phyloP scores from a whole-genome alignment of 495 filamentous ascomycete species.

The Aspergillus haitiensis region DNA sequence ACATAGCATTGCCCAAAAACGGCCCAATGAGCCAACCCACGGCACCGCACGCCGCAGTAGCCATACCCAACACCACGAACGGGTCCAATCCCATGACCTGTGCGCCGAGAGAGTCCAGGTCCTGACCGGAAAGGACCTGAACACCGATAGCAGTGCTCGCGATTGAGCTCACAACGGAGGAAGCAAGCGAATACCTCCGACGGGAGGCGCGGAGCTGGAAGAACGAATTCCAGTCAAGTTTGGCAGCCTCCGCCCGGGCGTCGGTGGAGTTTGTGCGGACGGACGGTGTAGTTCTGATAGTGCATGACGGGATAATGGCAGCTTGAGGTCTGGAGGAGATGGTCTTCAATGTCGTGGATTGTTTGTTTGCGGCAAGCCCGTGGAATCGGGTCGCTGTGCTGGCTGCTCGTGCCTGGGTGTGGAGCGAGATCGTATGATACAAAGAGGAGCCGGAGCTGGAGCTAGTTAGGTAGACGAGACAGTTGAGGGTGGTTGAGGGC shows the following conservation, averaged over 20 bases:
- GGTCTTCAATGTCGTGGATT: conserved; percentile 18
- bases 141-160: conserved; percentile 60
- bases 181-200: conserved; percentile 75
- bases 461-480: conserved; percentile 24
- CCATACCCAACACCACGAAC: conserved; percentile 75
- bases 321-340: conserved; percentile 25
- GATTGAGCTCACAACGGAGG: conserved; percentile 66
- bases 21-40: conserved; percentile 87
- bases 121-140: conserved; percentile 59
- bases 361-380: background rate
- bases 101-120: conserved; percentile 65
- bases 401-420: conserved; percentile 19
- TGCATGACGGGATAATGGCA: conserved; percentile 24
- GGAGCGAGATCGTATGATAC: conserved; percentile 24
- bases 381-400: conserved; percentile 21
- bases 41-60: conserved; percentile 68
- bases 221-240: conserved; percentile 89
- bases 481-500: conserved; percentile 23
- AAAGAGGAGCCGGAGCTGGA: conserved; percentile 14
- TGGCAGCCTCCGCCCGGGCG: conserved; percentile 32
- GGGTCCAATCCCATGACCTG: conserved; percentile 81
- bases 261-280: conserved; percentile 42
- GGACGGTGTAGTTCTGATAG: conserved; percentile 34
- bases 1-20: conserved; percentile 70
- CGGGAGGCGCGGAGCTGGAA: conserved; percentile 84